Conservation (phyloP, 768 basidiomycete species). For the Hygrophorus pudorinus region DNA sequence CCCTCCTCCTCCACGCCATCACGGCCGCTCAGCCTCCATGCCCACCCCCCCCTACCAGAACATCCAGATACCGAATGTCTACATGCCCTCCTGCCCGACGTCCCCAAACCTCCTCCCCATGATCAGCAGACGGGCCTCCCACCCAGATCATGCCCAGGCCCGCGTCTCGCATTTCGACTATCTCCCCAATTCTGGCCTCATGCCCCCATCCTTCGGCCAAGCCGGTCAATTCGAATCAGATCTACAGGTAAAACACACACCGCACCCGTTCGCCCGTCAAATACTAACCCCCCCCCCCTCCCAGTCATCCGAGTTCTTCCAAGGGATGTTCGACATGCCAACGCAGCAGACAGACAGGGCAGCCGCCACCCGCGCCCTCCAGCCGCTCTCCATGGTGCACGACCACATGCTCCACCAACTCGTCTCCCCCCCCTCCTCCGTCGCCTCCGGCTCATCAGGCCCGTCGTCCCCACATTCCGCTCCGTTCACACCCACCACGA, state of each 20-base stretch:
- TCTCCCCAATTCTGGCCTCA: constrained; percentile 32
- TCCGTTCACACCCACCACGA: constrained; percentile 39
- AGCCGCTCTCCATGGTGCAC: constrained; percentile 34
- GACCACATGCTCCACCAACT: constrained; percentile 30
- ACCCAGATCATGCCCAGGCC: constrained; percentile 37
- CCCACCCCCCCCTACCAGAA: constrained; percentile 65
- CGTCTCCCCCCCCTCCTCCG: constrained; percentile 40
- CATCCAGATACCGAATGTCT: constrained; percentile 60
- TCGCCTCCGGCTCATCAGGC: constrained; percentile 36
- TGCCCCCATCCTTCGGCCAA: constrained; percentile 30
- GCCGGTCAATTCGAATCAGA: constrained; percentile 35
- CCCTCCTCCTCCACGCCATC: constrained; percentile 12
- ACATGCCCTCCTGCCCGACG: constrained; percentile 50
- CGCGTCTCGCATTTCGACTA: constrained; percentile 44
- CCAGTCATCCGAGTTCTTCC: constrained; percentile 41
- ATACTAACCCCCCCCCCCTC: constrained; percentile 4
- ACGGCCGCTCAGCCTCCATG: constrained; percentile 36
- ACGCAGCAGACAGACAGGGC: too few relatives aligned
- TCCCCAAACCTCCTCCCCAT: constrained; percentile 50
- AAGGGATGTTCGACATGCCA: constrained; percentile 38
- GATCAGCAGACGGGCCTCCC: constrained; percentile 51
- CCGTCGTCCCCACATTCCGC: constrained; percentile 39
- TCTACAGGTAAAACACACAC: constrained; percentile 26
- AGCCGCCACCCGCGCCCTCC: too few relatives aligned
- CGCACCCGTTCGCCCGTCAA: constrained; percentile 6